These are phyloP conservation scores for Monilinia laxa DNA, from an alignment of 2,329 filamentous ascomycete species.

Conservation along the genomic window DNA sequence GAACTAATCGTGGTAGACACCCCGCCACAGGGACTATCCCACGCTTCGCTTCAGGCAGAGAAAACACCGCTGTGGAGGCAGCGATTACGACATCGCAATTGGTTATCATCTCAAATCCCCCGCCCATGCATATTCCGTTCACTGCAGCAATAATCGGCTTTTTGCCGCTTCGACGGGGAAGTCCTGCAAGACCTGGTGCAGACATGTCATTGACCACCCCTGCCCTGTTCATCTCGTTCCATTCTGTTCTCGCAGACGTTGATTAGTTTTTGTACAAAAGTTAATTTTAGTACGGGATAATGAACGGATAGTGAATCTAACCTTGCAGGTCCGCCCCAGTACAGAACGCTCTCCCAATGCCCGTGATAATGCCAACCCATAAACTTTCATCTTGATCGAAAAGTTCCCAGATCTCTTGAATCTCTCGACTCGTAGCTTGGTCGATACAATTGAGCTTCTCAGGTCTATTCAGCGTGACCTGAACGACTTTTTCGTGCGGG, in stretches of 20 bases:
- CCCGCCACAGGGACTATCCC: conserved; percentile 70
- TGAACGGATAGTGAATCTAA: conserved; percentile 46
- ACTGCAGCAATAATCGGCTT: conserved; percentile 75
- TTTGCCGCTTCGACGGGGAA: conserved; percentile 58
- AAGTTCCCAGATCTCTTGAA: conserved; percentile 53
- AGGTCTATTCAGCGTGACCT: conserved; percentile 59
- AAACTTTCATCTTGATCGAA: conserved; percentile 59
- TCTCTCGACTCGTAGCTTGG: conserved; percentile 41
- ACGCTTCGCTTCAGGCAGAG: conserved; percentile 66
- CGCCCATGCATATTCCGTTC: conserved; percentile 70
- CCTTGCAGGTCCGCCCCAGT: conserved; percentile 64
- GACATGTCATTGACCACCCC: conserved; percentile 31
- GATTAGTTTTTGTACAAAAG: conserved; percentile 34
- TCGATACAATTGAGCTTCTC: conserved; percentile 55
- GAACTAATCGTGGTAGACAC: conserved; percentile 64
- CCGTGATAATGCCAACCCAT: conserved; percentile 62
- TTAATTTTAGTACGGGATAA: not conserved
- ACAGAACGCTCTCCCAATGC: conserved; percentile 61
- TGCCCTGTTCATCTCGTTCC: conserved; percentile 44
- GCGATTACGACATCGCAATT: conserved; percentile 69
- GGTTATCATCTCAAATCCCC: conserved; percentile 72
- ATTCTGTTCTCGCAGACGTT: conserved; percentile 45
- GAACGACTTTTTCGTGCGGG: conserved; percentile 53
- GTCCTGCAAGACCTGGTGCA: conserved; percentile 44
- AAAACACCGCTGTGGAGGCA: conserved; percentile 56